A percentile compares a stretch with the other conserved stretches of the same genome.
phyloP scores from a whole-genome alignment of 768 basidiomycete species.

The Ramaria sp. region DNA sequence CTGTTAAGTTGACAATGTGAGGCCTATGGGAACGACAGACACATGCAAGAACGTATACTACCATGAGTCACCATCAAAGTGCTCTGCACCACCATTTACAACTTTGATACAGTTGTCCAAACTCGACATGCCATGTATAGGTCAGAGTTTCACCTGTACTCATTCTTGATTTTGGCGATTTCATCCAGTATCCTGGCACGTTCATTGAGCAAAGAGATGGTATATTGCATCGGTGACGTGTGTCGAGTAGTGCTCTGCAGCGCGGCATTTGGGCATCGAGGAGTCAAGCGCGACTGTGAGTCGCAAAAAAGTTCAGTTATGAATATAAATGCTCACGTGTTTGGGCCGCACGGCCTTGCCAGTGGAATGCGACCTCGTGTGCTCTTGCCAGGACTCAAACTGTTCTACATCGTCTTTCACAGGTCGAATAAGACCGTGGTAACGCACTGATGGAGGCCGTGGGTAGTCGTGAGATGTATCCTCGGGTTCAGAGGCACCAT shows the following conservation, averaged over 20 bases:
- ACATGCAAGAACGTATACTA: too few relatives aligned
- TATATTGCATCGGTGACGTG: constrained; percentile 32
- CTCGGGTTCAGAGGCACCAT: constrained; percentile 1
- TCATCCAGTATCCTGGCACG: constrained; percentile 46
- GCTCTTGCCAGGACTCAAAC: constrained; percentile 4
- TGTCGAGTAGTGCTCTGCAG: constrained; percentile 18
- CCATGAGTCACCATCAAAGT: too few relatives aligned
- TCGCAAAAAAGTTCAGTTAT: too few relatives aligned
- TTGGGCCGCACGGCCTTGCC: too few relatives aligned
- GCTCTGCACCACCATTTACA: too few relatives aligned
- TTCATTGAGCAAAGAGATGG: constrained; percentile 43
- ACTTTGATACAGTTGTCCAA: too few relatives aligned
- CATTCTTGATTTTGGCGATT: constrained; percentile 34
- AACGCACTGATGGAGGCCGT: neutral
- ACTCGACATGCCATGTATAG: too few relatives aligned
- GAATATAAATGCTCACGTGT: too few relatives aligned
- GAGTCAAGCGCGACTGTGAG: too few relatives aligned
- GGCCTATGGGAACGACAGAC: too few relatives aligned
- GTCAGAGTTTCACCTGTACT: too few relatives aligned
- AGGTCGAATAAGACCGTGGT: neutral
- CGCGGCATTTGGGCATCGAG: constrained; percentile 7
- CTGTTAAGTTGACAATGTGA: too few relatives aligned
- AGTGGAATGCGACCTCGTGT: neutral
- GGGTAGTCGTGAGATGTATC: neutral
- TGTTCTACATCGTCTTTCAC: constrained; percentile 6